Percentiles rank a stretch among this genome's conserved stretches.
phyloP scores from a whole-genome alignment of 78 protist genomes.

The Dictyostelium firmibasis region DNA sequence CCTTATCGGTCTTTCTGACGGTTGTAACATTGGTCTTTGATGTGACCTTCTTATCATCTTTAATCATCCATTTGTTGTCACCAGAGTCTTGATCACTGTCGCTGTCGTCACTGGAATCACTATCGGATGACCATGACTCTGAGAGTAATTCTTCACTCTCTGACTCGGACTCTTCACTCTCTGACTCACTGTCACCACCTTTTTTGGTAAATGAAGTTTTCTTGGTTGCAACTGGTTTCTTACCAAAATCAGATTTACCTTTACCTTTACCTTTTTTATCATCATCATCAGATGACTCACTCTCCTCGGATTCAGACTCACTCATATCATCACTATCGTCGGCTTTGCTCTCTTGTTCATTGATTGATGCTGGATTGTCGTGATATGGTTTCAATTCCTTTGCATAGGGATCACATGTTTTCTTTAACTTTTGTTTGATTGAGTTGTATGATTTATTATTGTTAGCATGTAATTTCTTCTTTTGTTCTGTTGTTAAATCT shows the following conservation, averaged over 20 bases:
- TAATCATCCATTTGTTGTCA: not conserved
- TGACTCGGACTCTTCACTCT: slow-evolving; percentile 1
- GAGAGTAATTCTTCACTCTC: not conserved
- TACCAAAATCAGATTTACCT: not conserved
- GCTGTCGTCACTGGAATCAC: not conserved
- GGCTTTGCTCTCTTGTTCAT: not conserved
- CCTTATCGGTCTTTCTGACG: not conserved
- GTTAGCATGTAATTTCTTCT: slow-evolving; percentile 58
- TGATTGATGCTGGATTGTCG: slow-evolving; percentile 52
- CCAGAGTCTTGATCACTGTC: slow-evolving; percentile 9
- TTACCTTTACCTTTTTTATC: not conserved
- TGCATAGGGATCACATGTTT: slow-evolving; percentile 62
- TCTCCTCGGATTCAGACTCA: slow-evolving; percentile 4
- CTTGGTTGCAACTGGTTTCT: slow-evolving; percentile 33
- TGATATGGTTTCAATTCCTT: slow-evolving; percentile 45
- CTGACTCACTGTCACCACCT: not conserved
- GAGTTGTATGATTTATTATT: slow-evolving; percentile 63
- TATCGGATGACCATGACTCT: slow-evolving; percentile 35
- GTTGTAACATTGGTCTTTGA: not conserved
- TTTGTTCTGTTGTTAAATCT: slow-evolving; percentile 29
- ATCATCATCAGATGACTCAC: not conserved
- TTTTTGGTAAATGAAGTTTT: slow-evolving; percentile 16
- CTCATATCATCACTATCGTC: not conserved
- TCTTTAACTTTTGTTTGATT: slow-evolving; percentile 77
- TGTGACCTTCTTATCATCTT: not conserved